Evolutionary conservation across 1,284 basidiomycete genomes (phyloP).

Genomic region (Fomitopsis betulina): DNA sequence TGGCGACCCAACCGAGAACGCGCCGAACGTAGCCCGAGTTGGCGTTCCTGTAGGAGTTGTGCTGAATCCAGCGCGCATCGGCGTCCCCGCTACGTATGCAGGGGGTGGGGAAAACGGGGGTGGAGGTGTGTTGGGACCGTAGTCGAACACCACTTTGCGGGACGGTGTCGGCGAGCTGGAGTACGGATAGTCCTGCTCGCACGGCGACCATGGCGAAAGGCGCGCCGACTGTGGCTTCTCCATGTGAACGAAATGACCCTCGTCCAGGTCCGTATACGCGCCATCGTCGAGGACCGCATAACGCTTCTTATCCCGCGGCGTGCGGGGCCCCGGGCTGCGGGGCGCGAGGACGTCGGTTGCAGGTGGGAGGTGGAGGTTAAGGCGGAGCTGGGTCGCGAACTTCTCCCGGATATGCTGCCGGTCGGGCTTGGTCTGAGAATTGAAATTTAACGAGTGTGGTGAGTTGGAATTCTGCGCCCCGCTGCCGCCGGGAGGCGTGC

Average conservation of each 20-base stretch:
- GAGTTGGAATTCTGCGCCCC: neutral
- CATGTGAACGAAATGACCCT: slow-evolving; percentile 13
- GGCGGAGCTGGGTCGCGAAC: slow-evolving; percentile 11
- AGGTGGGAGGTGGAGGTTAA: slow-evolving; percentile 11
- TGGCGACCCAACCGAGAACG: neutral
- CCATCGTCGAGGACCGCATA: slow-evolving; percentile 21
- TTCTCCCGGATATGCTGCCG: slow-evolving; percentile 9
- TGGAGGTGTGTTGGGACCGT: neutral
- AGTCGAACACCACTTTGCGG: neutral
- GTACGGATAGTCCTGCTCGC: slow-evolving; percentile 20
- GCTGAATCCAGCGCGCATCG: slow-evolving; percentile 4
- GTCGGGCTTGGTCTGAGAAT: slow-evolving; percentile 6
- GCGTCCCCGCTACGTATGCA: slow-evolving; percentile 12
- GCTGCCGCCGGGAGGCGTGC: neutral
- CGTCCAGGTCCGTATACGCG: slow-evolving; percentile 8
- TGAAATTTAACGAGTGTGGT: slow-evolving; percentile 16
- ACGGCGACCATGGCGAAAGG: slow-evolving; percentile 25
- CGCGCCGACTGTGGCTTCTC: slow-evolving; percentile 16
- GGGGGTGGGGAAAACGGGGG: slow-evolving; percentile 7
- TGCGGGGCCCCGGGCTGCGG: neutral
- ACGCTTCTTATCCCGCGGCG: slow-evolving; percentile 9
- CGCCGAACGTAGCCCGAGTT: neutral
- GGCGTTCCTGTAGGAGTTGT: neutral
- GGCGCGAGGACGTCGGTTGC: slow-evolving; percentile 12
- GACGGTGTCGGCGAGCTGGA: slow-evolving; percentile 8